Percentiles rank a stretch among this genome's conserved stretches.
These are phyloP conservation scores for Phragmites australis DNA, from an alignment of 176 grass and related monocot species.

Conservation along the genomic window DNA sequence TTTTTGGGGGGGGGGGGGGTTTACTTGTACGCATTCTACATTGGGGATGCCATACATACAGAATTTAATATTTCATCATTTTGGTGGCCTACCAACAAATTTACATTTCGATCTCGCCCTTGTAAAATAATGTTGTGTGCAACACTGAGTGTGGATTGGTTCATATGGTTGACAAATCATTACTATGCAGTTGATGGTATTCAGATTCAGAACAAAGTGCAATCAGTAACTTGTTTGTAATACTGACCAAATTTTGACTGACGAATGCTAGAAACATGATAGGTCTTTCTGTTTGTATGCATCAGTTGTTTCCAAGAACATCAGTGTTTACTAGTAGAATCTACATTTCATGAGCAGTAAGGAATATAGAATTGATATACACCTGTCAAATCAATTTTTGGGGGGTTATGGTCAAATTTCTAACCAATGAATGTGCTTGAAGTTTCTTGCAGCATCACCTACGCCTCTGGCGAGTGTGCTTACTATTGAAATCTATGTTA, in stretches of 20 bases:
- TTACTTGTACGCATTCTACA: background rate
- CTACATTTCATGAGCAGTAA: background rate
- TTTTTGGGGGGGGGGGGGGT: too few relatives aligned
- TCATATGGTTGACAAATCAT: background rate
- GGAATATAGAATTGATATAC: background rate
- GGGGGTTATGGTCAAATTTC: background rate
- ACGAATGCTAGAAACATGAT: background rate
- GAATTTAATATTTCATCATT: background rate
- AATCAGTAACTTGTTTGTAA: background rate
- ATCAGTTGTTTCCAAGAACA: constrained; percentile 11
- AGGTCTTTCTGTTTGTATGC: background rate
- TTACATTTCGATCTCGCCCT: background rate
- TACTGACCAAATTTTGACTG: background rate
- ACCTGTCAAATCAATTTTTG: background rate
- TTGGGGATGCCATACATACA: background rate
- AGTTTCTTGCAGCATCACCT: background rate
- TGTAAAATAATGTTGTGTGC: constrained; percentile 7
- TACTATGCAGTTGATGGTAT: background rate
- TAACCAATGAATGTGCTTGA: constrained; percentile 6
- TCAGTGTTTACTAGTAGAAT: background rate
- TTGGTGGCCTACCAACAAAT: background rate
- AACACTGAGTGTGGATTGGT: background rate
- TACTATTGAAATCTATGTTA: background rate
- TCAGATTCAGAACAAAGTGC: background rate
- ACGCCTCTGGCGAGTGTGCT: background rate